Evolutionary conservation across 352 stramenopile genomes (phyloP), one percentile per base, ranked within the genome.

Genomic region (Globisporangium nodosum): DNA sequence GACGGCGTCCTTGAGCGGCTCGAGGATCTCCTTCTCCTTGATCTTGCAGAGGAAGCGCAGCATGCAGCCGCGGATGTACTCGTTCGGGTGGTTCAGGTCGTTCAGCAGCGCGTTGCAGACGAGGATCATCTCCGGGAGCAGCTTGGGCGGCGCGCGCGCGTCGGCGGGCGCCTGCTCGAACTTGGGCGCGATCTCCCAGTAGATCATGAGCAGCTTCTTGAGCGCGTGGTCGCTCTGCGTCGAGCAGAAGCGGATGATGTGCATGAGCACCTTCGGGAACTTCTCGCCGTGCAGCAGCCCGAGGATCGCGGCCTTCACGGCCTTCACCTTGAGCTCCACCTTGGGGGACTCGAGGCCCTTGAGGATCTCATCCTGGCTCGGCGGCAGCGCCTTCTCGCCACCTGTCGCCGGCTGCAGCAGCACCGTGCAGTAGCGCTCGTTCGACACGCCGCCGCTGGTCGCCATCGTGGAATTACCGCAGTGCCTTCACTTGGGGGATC

Each of bases 181-280:
- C 74, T 99, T 99, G 31, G 96, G 94, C 4, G 98, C 96, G 55
- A 99, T 97, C 72, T 99, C 97, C 96, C 96, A 99, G 75, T 99
- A 99, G 54, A 99, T 82, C 94, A 99, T 99, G 37, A 98, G 89
- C 43, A 99, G 80, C 71, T 99, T 99, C 78, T 99, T 99, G 48
- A 99, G 82, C 66, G 97, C 92, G 78, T 99, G 98, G 79, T 99
- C 97, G 56, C 98, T 97, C 50, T 98, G 97, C 56, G 98, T 99
- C 58, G 98, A 98, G 78, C 97, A 99, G 74, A 98, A 99, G 54
- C 94, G 96, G 69, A 99, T 99, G 55, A 99, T 98, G 74, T 98
- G 97, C 97, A 99, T 99, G 35, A 99, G 81, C 71, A 99, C 94
- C 64, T 96, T 94, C 20, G 96, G 96, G 81, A 99, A 96, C 61